A percentile compares a stretch with the other conserved stretches of the same genome.
These are phyloP conservation scores for Pugionium dolabratum DNA, from an alignment of 345 rosid species.

Conservation along the genomic window DNA sequence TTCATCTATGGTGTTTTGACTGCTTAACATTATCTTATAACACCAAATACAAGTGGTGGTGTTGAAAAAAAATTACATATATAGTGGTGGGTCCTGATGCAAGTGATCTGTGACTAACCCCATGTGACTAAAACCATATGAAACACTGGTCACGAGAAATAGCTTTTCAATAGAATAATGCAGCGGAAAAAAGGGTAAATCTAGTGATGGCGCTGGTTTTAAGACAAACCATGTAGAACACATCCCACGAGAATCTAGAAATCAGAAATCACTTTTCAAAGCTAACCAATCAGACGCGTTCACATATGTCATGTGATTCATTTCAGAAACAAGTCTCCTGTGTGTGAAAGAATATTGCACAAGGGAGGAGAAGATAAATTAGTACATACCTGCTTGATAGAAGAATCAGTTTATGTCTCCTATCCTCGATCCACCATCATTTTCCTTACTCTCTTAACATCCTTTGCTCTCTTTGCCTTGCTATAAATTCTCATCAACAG, in stretches of 20 bases:
- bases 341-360: slow-evolving; percentile 13
- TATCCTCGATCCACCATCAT: slow-evolving; percentile 74
- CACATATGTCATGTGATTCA: slow-evolving; percentile 18
- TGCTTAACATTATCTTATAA: slow-evolving; percentile 25
- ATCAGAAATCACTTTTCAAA: slow-evolving; percentile 14
- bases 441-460: slow-evolving; percentile 58
- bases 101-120: slow-evolving; percentile 38
- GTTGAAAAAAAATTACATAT: no score
- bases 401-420: slow-evolving; percentile 28
- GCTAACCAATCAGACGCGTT: slow-evolving; percentile 32
- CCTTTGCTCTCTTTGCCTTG: slow-evolving; percentile 48
- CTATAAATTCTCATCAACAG: slow-evolving; percentile 68
- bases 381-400: not conserved
- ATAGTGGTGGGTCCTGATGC: slow-evolving; percentile 35
- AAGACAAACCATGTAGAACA: slow-evolving; percentile 27
- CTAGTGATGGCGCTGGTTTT: slow-evolving; percentile 11
- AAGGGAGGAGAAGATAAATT: not conserved
- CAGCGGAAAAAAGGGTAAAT: slow-evolving; percentile 25
- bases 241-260: slow-evolving; percentile 36
- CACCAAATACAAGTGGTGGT: no score
- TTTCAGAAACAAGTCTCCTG: slow-evolving; percentile 26
- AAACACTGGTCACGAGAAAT: slow-evolving; percentile 34
- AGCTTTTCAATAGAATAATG: slow-evolving; percentile 37
- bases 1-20: slow-evolving; percentile 8
- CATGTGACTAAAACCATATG: slow-evolving; percentile 39